Percentiles rank a stretch among this genome's conserved stretches.
Evolutionary conservation across 2,329 filamentous ascomycete species (phyloP).

Genomic region (Malbranchea cinnamomea): DNA sequence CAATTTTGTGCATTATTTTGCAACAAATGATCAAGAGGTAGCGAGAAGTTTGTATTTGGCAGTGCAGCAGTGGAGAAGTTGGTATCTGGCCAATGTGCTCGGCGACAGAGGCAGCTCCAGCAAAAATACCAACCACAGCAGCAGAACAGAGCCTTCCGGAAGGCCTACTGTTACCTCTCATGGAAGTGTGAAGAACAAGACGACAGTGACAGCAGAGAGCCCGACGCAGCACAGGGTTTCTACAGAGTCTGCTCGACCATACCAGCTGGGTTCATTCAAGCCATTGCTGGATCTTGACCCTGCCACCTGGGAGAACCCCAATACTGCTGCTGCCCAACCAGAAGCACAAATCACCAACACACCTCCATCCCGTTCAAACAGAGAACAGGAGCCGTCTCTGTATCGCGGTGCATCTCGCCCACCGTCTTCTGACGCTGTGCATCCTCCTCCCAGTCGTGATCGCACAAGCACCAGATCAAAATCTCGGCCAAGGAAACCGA

Average conservation of each 20-base stretch:
- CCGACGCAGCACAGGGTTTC: constrained; percentile 12
- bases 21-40: constrained; percentile 53
- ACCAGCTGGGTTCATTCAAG: constrained; percentile 50
- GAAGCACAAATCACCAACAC: neutral
- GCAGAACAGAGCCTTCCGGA: constrained; percentile 13
- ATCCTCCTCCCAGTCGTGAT: neutral
- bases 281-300: constrained; percentile 49
- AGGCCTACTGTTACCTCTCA: no score
- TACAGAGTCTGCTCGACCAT: constrained; percentile 27
- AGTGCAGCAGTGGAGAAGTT: constrained; percentile 74
- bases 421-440: no score
- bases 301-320: constrained; percentile 11
- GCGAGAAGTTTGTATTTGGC: constrained; percentile 56
- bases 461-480: no score
- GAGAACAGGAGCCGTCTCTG: neutral
- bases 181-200: no score
- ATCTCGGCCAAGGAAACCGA: neutral
- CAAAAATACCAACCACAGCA: constrained; percentile 13
- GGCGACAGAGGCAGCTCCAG: constrained; percentile 37
- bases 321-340: constrained; percentile 10
- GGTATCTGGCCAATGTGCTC: constrained; percentile 69
- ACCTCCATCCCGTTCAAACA: neutral
- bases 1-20: constrained; percentile 88
- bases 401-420: no score
- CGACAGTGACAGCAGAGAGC: no score